Evolutionary conservation across 2,329 filamentous ascomycete genomes (phyloP).

Genomic region (Cryphonectria naterciae): DNA sequence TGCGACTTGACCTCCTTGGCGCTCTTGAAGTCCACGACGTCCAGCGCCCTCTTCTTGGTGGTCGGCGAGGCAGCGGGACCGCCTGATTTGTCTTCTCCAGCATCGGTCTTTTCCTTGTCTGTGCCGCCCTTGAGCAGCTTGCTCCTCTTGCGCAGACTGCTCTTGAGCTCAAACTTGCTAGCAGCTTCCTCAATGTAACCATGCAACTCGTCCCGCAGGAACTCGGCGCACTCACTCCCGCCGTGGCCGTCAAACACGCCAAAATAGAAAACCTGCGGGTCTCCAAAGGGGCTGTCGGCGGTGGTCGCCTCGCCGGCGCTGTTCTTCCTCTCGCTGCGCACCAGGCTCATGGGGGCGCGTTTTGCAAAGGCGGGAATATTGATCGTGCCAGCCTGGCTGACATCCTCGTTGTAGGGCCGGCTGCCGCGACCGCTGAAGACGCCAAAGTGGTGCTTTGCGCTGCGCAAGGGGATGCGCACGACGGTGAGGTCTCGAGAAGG

Average conservation of each 20-base stretch:
- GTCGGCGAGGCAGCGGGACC: constrained; percentile 14
- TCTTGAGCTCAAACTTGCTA: constrained; percentile 74
- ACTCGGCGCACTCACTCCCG: constrained; percentile 84
- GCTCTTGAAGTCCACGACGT: constrained; percentile 53
- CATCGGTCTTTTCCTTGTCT: constrained; percentile 19
- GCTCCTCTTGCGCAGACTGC: constrained; percentile 64
- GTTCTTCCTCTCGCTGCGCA: constrained; percentile 49
- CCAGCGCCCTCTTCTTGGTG: constrained; percentile 29
- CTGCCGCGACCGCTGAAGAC: constrained; percentile 78
- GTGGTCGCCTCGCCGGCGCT: constrained; percentile 64
- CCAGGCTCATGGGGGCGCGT: constrained; percentile 69
- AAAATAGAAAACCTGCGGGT: constrained; percentile 98
- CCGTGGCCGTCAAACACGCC: constrained; percentile 96
- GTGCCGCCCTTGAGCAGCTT: constrained; percentile 31
- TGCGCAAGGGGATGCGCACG: constrained; percentile 89
- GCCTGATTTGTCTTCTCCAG: constrained; percentile 18
- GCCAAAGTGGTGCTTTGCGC: constrained; percentile 95
- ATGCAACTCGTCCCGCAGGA: constrained; percentile 82
- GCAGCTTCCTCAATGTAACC: constrained; percentile 86
- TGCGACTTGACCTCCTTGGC: constrained; percentile 49
- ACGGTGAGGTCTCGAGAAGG: constrained; percentile 80
- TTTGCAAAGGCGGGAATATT: constrained; percentile 92
- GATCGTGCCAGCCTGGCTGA: constrained; percentile 91
- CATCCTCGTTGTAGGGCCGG: constrained; percentile 89
- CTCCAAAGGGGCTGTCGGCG: constrained; percentile 78